phyloP scores from a whole-genome alignment of 2,329 filamentous ascomycete species.

The Pyrenophora teres region DNA sequence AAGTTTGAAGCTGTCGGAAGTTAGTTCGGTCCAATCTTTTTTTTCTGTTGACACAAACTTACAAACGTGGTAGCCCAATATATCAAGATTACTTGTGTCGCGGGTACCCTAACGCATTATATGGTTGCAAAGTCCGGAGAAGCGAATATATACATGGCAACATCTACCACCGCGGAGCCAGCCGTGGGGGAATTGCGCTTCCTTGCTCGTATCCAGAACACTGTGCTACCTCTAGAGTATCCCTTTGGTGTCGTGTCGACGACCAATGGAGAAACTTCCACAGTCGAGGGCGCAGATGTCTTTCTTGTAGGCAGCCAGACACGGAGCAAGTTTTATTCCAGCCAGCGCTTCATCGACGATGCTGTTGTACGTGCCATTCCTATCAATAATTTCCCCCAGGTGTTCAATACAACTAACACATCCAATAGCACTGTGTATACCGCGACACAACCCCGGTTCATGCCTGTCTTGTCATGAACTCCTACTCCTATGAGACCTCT shows the following conservation, averaged over 20 bases:
- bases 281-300: slow-evolving; percentile 59
- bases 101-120: slow-evolving; percentile 67
- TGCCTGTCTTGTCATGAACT: slow-evolving; percentile 65
- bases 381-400: neutral
- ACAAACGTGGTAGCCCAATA: slow-evolving; percentile 45
- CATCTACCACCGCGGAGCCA: slow-evolving; percentile 60
- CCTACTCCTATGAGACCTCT: slow-evolving; percentile 62
- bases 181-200: slow-evolving; percentile 62
- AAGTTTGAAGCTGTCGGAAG: slow-evolving; percentile 46
- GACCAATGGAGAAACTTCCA: slow-evolving; percentile 55
- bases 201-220: slow-evolving; percentile 63
- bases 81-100: slow-evolving; percentile 66
- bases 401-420: neutral
- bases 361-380: slow-evolving; percentile 12
- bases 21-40: slow-evolving; percentile 12
- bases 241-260: slow-evolving; percentile 56
- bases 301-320: slow-evolving; percentile 66
- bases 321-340: slow-evolving; percentile 72
- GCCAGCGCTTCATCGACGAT: slow-evolving; percentile 71
- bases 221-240: slow-evolving; percentile 42
- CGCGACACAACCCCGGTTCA: slow-evolving; percentile 55
- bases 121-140: slow-evolving; percentile 66
- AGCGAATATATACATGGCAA: slow-evolving; percentile 60
- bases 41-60: neutral
- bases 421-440: slow-evolving; percentile 61